These are phyloP conservation scores for Aspergillus carbonarius DNA, from an alignment of 2,329 filamentous ascomycete genomes.

Conservation along the genomic window DNA sequence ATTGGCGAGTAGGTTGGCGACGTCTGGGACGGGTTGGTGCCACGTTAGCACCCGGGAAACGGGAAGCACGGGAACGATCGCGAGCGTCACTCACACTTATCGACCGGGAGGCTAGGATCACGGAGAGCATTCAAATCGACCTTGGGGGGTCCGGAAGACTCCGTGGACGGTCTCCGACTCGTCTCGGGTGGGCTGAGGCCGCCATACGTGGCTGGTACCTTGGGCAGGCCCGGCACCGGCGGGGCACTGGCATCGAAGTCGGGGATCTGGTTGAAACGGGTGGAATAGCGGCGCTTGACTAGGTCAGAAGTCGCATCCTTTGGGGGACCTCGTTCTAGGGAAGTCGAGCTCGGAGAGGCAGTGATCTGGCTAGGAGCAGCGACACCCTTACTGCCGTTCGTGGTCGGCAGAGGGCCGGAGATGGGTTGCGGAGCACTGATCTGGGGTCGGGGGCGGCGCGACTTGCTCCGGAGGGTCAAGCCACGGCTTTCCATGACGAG, in stretches of 20 bases:
- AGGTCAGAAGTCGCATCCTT: constrained; percentile 68
- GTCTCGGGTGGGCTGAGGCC: constrained; percentile 43
- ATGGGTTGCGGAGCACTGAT: constrained; percentile 63
- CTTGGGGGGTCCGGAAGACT: constrained; percentile 59
- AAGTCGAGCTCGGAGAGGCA: constrained; percentile 28
- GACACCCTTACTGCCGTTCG: constrained; percentile 27
- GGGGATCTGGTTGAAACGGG: constrained; percentile 78
- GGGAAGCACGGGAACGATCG: background rate
- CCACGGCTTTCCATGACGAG: constrained; percentile 54
- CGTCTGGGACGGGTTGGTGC: constrained; percentile 29
- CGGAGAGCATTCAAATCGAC: constrained; percentile 76
- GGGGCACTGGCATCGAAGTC: constrained; percentile 66
- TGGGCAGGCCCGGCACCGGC: constrained; percentile 67
- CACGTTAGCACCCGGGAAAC: constrained; percentile 15
- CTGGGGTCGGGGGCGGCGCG: constrained; percentile 51
- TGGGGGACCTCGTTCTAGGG: constrained; percentile 44
- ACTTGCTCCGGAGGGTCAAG: constrained; percentile 65
- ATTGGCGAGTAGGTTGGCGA: constrained; percentile 70
- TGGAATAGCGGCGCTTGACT: constrained; percentile 92
- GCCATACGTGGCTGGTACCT: constrained; percentile 60
- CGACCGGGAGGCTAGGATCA: constrained; percentile 74
- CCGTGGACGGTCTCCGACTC: constrained; percentile 52
- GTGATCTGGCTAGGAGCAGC: constrained; percentile 33
- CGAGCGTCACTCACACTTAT: constrained; percentile 63
- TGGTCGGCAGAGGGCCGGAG: constrained; percentile 39